phyloP scores from a whole-genome alignment of 2,329 filamentous ascomycete species.

The Arthroderma uncinatum region DNA sequence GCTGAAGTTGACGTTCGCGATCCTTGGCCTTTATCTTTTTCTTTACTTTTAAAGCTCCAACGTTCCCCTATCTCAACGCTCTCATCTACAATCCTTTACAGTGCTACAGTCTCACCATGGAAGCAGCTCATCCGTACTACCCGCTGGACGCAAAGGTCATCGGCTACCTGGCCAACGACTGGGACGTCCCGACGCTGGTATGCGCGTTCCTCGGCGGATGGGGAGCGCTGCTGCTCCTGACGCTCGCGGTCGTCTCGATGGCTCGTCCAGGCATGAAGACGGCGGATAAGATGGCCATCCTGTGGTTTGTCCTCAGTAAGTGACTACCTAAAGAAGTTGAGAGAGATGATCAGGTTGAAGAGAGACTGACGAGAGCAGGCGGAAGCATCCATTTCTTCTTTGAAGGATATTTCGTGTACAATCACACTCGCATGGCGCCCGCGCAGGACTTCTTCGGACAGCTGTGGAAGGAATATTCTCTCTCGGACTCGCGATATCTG shows the following conservation, averaged over 20 bases:
- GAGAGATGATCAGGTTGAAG: background rate
- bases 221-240: conserved; percentile 46
- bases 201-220: conserved; percentile 48
- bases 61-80: background rate
- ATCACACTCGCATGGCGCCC: conserved; percentile 54
- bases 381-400: conserved; percentile 62
- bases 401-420: conserved; percentile 70
- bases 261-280: conserved; percentile 43
- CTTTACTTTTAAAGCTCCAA: background rate
- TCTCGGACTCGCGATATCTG: conserved; percentile 78
- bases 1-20: background rate
- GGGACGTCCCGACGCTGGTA: conserved; percentile 49
- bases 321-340: conserved; percentile 16
- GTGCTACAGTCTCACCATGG: too few species aligned
- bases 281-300: conserved; percentile 47
- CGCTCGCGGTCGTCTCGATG: conserved; percentile 44
- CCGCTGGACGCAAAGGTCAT: conserved; percentile 52
- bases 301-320: conserved; percentile 68
- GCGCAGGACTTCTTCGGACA: conserved; percentile 67
- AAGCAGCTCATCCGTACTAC: conserved; percentile 56
- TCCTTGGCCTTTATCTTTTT: background rate
- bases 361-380: conserved; percentile 21
- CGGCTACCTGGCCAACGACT: conserved; percentile 56
- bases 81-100: too few species aligned
- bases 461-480: conserved; percentile 84